Percentiles rank a stretch among this genome's conserved stretches.
phyloP scores from a whole-genome alignment of 805 yeast genomes.

The Monosporozyma siamensis region DNA sequence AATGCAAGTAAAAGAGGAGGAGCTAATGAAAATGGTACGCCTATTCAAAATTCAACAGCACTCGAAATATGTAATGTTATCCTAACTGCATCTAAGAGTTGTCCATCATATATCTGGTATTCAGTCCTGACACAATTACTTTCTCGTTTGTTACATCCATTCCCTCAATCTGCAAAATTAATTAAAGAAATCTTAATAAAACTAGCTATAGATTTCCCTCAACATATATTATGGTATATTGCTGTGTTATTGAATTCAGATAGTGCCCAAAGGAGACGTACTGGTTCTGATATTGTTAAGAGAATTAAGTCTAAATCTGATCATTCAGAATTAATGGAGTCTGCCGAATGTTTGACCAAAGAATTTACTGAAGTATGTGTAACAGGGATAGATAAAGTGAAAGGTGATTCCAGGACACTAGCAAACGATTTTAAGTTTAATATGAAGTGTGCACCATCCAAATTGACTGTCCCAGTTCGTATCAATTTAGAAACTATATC shows the following conservation, averaged over 20 bases:
- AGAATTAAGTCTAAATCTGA: slow-evolving; percentile 12
- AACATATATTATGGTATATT: slow-evolving; percentile 68
- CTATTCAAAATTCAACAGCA: slow-evolving; percentile 28
- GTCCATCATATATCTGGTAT: slow-evolving; percentile 62
- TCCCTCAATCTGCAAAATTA: slow-evolving; percentile 44
- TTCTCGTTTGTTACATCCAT: slow-evolving; percentile 64
- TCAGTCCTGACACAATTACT: slow-evolving; percentile 77
- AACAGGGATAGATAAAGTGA: slow-evolving; percentile 16
- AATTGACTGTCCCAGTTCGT: slow-evolving; percentile 66
- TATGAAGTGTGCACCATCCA: slow-evolving; percentile 34
- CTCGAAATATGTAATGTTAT: slow-evolving; percentile 42
- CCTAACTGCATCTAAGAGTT: slow-evolving; percentile 33
- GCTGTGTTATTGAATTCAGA: slow-evolving; percentile 59
- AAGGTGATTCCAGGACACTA: slow-evolving; percentile 25
- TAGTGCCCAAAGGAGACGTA: slow-evolving; percentile 35
- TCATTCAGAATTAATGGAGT: slow-evolving; percentile 13
- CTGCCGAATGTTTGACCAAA: slow-evolving; percentile 18
- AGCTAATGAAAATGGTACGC: no score
- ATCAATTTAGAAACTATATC: slow-evolving; percentile 58
- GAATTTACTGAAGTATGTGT: slow-evolving; percentile 23
- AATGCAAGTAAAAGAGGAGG: neutral
- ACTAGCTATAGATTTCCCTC: slow-evolving; percentile 60
- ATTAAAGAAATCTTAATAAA: slow-evolving; percentile 49
- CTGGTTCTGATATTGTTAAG: slow-evolving; percentile 40
- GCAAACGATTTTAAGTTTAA: slow-evolving; percentile 37